A percentile compares a stretch with the other conserved stretches of the same genome.
Conservation (phyloP, 768 basidiomycete genomes). For the Punctularia strigosozonata region DNA sequence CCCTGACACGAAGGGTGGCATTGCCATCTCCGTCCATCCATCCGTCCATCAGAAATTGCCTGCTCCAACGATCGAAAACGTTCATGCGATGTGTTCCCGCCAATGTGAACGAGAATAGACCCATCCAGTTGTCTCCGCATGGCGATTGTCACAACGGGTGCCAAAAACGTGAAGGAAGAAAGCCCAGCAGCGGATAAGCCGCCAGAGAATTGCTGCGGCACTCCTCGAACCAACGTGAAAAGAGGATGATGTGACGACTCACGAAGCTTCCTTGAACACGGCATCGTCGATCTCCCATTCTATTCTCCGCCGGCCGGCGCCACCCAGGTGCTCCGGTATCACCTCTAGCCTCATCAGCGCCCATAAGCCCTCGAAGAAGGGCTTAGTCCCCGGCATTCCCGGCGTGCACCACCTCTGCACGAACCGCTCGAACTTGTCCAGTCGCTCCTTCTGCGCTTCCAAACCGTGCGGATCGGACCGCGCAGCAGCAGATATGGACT, state of each 20-base stretch:
- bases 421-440: slow-evolving; percentile 66
- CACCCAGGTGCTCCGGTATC: slow-evolving; percentile 69
- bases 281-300: slow-evolving; percentile 93
- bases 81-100: too few species aligned
- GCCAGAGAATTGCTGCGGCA: too few species aligned
- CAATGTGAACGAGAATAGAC: too few species aligned
- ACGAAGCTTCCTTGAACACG: slow-evolving; percentile 90
- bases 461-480: slow-evolving; percentile 53
- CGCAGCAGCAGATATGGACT: slow-evolving; percentile 64
- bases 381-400: slow-evolving; percentile 82
- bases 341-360: slow-evolving; percentile 73
- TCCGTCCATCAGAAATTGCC: too few species aligned
- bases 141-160: too few species aligned
- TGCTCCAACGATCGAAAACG: too few species aligned
- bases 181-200: too few species aligned
- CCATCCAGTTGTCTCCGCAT: too few species aligned
- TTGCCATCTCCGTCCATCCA: too few species aligned
- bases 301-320: slow-evolving; percentile 60
- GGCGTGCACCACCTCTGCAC: slow-evolving; percentile 73
- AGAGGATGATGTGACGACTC: slow-evolving; percentile 27
- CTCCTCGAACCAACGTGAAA: too few species aligned
- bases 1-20: too few species aligned
- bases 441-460: slow-evolving; percentile 66
- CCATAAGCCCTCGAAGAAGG: slow-evolving; percentile 74
- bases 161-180: too few species aligned